These are phyloP conservation scores for Macadamia integrifolia DNA, from an alignment of 164 flowering plant genomes.

Conservation along the genomic window DNA sequence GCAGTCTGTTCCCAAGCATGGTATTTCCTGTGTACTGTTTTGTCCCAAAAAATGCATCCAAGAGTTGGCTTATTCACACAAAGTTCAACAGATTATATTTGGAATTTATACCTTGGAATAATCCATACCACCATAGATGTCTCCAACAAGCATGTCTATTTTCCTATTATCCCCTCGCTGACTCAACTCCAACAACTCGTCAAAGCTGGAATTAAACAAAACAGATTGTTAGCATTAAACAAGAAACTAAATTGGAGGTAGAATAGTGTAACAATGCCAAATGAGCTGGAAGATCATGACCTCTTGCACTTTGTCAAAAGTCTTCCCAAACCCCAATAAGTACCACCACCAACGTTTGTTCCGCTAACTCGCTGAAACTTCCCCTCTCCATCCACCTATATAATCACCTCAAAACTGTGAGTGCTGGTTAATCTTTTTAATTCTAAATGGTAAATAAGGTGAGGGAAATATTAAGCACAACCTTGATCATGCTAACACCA, in stretches of 20 bases:
- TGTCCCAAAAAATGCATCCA: no score
- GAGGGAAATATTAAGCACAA: conserved; percentile 14
- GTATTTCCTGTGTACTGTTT: no score
- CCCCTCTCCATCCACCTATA: conserved; percentile 95
- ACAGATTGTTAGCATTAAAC: background rate
- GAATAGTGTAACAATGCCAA: background rate
- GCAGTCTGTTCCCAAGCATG: no score
- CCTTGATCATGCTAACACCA: conserved; percentile 99
- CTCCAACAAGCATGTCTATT: conserved; percentile 97
- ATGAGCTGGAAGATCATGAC: conserved; percentile 26
- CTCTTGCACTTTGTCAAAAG: conserved; percentile 91
- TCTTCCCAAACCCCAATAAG: conserved; percentile 95
- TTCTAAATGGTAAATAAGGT: background rate
- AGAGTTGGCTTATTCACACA: no score
- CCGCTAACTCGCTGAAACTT: conserved; percentile 93
- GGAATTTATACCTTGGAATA: conserved; percentile 56
- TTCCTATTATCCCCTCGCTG: conserved; percentile 83
- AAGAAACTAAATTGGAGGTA: background rate
- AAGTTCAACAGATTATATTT: no score
- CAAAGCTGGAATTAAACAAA: conserved; percentile 51
- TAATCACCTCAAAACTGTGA: conserved; percentile 8
- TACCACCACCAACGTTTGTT: conserved; percentile 98
- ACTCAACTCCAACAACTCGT: conserved; percentile 93
- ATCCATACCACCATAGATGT: conserved; percentile 96
- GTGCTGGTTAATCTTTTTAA: background rate